Percentiles rank a stretch among this genome's conserved stretches.
Conservation (phyloP, 768 basidiomycete genomes). For the Galerina marginata region DNA sequence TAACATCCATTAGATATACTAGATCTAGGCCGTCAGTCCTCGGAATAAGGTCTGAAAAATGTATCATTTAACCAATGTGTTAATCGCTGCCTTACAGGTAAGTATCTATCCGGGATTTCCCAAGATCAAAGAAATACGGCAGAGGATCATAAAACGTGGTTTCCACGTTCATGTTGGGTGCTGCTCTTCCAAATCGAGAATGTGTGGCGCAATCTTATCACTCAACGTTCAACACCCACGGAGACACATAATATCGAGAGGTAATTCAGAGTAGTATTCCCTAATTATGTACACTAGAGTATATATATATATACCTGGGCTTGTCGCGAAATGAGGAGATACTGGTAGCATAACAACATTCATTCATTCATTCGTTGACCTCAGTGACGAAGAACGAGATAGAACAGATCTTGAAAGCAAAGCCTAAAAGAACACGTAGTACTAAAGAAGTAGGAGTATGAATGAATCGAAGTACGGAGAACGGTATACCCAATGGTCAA, state of each 20-base stretch:
- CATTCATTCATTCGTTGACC: not conserved
- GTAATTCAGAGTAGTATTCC: conserved; percentile 2
- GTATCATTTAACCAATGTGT: no score
- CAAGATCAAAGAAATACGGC: no score
- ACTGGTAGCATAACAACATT: not conserved
- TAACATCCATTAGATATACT: not conserved
- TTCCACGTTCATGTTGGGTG: not conserved
- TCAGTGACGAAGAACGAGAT: not conserved
- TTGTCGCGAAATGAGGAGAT: not conserved
- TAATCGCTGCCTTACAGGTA: no score
- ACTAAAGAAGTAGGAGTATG: no score
- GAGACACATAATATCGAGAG: not conserved
- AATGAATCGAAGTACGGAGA: no score
- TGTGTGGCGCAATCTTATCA: conserved; percentile 9
- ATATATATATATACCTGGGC: conserved; percentile 8
- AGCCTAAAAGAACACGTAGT: not conserved
- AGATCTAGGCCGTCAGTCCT: not conserved
- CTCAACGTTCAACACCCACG: no score
- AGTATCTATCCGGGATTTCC: no score
- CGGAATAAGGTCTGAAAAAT: no score
- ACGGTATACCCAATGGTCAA: no score
- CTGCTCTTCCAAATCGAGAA: not conserved
- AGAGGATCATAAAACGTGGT: not conserved
- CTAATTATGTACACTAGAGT: conserved; percentile 8
- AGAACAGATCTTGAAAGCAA: not conserved